Evolutionary conservation across 2,329 filamentous ascomycete genomes (phyloP).

Genomic region (Fonsecaea nubica): DNA sequence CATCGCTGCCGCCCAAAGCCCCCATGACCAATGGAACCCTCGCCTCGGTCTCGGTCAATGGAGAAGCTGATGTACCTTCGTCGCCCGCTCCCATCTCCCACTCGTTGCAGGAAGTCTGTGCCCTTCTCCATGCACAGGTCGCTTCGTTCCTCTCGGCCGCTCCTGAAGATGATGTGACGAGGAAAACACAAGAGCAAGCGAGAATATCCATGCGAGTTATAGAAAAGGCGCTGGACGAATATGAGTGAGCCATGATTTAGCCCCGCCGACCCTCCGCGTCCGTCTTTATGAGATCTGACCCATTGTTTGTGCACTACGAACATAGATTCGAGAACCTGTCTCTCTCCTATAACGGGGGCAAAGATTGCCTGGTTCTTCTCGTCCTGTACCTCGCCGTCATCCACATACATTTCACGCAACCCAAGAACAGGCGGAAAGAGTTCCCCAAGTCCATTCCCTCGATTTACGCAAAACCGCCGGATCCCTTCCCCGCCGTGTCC

Average conservation of each 20-base stretch:
- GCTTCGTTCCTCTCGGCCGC: constrained; percentile 69
- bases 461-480: constrained; percentile 84
- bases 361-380: constrained; percentile 93
- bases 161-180: constrained; percentile 62
- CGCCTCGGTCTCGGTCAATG: constrained; percentile 27
- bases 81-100: constrained; percentile 27
- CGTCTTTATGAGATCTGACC: constrained; percentile 9
- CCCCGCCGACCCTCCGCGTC: constrained; percentile 14
- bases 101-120: constrained; percentile 65
- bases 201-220: constrained; percentile 75
- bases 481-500: constrained; percentile 87
- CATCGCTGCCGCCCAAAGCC: constrained; percentile 41
- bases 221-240: constrained; percentile 74
- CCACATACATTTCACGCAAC: constrained; percentile 44
- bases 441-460: constrained; percentile 69
- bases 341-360: constrained; percentile 95
- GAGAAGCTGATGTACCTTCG: constrained; percentile 39
- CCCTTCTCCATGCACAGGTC: constrained; percentile 67
- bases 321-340: constrained; percentile 76
- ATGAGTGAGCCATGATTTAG: constrained; percentile 63
- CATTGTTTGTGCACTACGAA: background rate
- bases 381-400: constrained; percentile 79
- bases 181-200: constrained; percentile 75
- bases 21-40: constrained; percentile 38
- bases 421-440: constrained; percentile 17